A percentile compares a stretch with the other conserved stretches of the same genome.
Conservation (phyloP, 176 grass and related monocot species). For the Rhynchospora breviuscula region DNA sequence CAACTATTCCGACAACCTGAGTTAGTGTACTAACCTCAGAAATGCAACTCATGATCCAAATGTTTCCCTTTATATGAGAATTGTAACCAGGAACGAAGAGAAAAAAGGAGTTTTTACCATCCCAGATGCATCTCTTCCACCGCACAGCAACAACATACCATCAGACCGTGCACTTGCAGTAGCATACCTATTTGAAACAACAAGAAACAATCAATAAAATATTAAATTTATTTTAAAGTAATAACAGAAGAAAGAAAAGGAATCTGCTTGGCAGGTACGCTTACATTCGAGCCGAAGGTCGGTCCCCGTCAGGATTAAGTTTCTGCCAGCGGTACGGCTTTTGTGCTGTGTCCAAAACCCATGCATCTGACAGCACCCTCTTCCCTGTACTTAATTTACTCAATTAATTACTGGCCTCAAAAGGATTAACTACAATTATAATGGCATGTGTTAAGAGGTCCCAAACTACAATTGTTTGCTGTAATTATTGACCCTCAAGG, state of each 20-base stretch:
- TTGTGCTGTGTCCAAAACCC: conserved; percentile 93
- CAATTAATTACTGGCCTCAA: conserved; percentile 17
- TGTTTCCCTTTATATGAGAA: background rate
- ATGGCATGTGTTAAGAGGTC: background rate
- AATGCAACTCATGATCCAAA: too few species aligned
- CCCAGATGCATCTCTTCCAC: conserved; percentile 96
- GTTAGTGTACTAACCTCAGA: too few species aligned
- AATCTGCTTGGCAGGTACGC: conserved; percentile 3
- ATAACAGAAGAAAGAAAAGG: conserved; percentile 12
- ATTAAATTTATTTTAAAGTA: conserved; percentile 4
- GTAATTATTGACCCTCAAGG: background rate
- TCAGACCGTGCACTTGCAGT: conserved; percentile 94
- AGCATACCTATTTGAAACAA: conserved; percentile 61
- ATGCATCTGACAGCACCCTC: conserved; percentile 80
- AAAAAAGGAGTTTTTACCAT: conserved; percentile 38
- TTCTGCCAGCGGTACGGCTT: conserved; percentile 99
- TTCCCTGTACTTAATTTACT: conserved; percentile 50
- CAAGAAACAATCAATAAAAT: background rate
- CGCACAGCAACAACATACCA: conserved; percentile 97
- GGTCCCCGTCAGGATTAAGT: conserved; percentile 92
- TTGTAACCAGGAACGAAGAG: conserved; percentile 21
- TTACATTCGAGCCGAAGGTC: conserved; percentile 92
- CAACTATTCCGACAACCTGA: too few species aligned
- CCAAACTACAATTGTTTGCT: background rate
- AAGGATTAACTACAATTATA: background rate